phyloP scores from a whole-genome alignment of 805 yeast genomes.

The Wickerhamiella galacta region DNA sequence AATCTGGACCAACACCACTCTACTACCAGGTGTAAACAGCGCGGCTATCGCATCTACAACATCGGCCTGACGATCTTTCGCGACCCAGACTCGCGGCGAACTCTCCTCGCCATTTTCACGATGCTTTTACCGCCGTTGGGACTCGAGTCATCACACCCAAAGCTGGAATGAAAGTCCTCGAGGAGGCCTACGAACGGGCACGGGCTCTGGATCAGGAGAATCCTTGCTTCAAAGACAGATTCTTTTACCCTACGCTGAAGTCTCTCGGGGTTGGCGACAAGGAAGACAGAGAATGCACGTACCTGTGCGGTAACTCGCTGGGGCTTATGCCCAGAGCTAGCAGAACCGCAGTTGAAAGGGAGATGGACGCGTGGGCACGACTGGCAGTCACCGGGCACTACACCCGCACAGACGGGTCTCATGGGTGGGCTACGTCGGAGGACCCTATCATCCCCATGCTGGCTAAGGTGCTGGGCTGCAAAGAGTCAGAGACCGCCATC shows the following conservation, averaged over 20 bases:
- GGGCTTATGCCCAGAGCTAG: constrained; percentile 73
- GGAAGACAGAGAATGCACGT: constrained; percentile 25
- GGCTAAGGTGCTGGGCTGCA: constrained; percentile 52
- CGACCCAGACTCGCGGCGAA: too few species aligned
- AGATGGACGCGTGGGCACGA: constrained; percentile 65
- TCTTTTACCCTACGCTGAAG: constrained; percentile 49
- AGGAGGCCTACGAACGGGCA: constrained; percentile 5
- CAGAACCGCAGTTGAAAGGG: constrained; percentile 38
- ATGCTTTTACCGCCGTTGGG: too few species aligned
- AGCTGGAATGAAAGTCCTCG: background rate
- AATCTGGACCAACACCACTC: too few species aligned
- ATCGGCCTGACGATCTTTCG: too few species aligned
- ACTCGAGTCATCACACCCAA: too few species aligned
- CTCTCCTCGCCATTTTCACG: too few species aligned
- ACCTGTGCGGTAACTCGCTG: constrained; percentile 85
- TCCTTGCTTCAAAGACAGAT: constrained; percentile 29
- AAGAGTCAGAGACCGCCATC: constrained; percentile 55
- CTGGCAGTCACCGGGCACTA: constrained; percentile 82
- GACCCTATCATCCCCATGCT: constrained; percentile 52
- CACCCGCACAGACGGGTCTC: constrained; percentile 22
- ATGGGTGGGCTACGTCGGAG: constrained; percentile 78
- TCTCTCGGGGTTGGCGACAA: constrained; percentile 34
- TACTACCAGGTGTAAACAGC: too few species aligned
- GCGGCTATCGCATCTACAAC: too few species aligned
- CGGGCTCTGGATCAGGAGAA: constrained; percentile 26